Base-by-base conservation (phyloP, 495 filamentous ascomycete genomes). In the Venustampulla echinocandica region DNA sequence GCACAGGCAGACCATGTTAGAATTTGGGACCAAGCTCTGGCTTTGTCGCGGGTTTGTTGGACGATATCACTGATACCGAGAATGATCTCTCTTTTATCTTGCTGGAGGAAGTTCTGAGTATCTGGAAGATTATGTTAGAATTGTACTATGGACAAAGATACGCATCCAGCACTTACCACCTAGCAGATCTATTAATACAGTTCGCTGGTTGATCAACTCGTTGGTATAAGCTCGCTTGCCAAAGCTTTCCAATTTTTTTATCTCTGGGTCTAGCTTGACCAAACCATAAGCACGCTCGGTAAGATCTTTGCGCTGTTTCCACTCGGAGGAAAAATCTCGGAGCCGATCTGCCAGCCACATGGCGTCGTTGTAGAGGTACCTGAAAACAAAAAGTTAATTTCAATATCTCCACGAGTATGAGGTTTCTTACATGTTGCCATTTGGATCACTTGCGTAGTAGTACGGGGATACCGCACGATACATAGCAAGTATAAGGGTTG, bases 321-420 rank as follows among this genome's bases (percentile, higher is more conserved):
- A 77, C n/a, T 77, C 60, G 9, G 67, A 59, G 0, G 70, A 54
- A 35, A 87, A 69, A 10, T 76, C 64, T n/a, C 69, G 66, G n/a
- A 97, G 74, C 24, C 74, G 69, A 44, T 85, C 80, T 0, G 86
- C 74, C 2, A 98, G 73, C 55, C 87, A 90, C 20, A 76, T 68
- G 39, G 84, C 79, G 60, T 99, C 92, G 56, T 99, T 97, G 62
- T 97, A 99, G 34, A 95, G 72, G 52, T 83, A 87, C 75, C 77
- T 80, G n/a, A 7, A 7, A n/a, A 15, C 13, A 28, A n/a, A 22
- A 13, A n/a, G 20, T 21, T 19, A 33, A n/a, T 7, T 47, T 11
- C 35, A 17, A 30, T 19, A 35, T 9, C 24, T 5, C 28, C 24
- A 25, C 6, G 10, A 41, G 15, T 10, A 21, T 37, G 10, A 18